phyloP scores from a whole-genome alignment of 2,329 filamentous ascomycete species.

The Sporothrix pseudoabietina region DNA sequence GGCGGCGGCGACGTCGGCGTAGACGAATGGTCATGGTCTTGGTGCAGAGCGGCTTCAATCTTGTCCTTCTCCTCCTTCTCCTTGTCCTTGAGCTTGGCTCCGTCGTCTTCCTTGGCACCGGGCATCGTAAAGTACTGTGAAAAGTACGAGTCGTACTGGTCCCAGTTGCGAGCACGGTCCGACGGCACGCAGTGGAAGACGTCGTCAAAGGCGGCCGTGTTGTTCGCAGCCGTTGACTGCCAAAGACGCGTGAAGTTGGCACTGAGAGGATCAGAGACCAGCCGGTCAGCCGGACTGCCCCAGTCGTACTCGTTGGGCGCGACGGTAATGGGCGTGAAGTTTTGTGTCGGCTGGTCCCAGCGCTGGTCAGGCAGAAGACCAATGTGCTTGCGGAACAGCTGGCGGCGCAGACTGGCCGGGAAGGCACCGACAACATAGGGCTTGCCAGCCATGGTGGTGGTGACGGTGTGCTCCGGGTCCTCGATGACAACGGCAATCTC shows the following conservation, averaged over 20 bases:
- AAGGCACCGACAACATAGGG: constrained; percentile 71
- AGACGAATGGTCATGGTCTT: neutral
- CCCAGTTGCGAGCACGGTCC: constrained; percentile 69
- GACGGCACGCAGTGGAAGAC: constrained; percentile 80
- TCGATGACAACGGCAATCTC: constrained; percentile 88
- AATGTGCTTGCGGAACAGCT: constrained; percentile 88
- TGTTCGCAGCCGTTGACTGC: constrained; percentile 70
- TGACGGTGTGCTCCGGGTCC: constrained; percentile 66
- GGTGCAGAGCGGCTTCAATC: constrained; percentile 45
- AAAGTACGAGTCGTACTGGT: constrained; percentile 73
- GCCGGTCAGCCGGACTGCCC: constrained; percentile 64
- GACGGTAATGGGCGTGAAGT: constrained; percentile 73
- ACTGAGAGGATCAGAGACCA: constrained; percentile 74
- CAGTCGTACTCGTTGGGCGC: constrained; percentile 71
- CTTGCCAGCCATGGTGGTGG: constrained; percentile 72
- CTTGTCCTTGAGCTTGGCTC: constrained; percentile 43
- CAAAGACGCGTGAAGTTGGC: constrained; percentile 71
- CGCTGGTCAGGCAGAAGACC: constrained; percentile 75
- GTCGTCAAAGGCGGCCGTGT: constrained; percentile 78
- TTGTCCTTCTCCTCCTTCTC: constrained; percentile 45
- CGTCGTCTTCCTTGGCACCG: constrained; percentile 47
- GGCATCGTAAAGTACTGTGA: constrained; percentile 65
- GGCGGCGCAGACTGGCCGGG: constrained; percentile 75
- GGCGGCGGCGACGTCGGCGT: neutral
- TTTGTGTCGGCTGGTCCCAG: constrained; percentile 67